phyloP scores from a whole-genome alignment of 805 yeast genomes.

The Dipodascopsis uninucleata region DNA sequence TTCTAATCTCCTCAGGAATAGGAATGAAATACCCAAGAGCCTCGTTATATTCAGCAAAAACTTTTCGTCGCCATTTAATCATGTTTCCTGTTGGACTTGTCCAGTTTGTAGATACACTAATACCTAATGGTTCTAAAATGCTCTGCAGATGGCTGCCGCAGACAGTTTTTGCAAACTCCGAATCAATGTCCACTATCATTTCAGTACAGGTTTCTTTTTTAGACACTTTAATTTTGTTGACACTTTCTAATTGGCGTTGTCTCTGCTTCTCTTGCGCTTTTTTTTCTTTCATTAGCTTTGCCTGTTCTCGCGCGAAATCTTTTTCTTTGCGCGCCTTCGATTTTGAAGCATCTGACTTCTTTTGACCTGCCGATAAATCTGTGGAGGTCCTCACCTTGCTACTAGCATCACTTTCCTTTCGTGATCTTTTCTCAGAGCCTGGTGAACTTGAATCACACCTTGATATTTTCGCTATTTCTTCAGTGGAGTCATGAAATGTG shows the following conservation, averaged over 20 bases:
- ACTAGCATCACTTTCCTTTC: too few species aligned
- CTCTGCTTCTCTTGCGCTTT: conserved; percentile 11
- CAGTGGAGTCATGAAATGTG: too few species aligned
- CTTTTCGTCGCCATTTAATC: conserved; percentile 26
- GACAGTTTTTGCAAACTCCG: conserved; percentile 6
- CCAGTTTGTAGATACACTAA: conserved; percentile 11
- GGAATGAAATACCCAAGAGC: conserved; percentile 22
- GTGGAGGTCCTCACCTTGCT: too few species aligned
- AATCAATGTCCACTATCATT: conserved; percentile 26
- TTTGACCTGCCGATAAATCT: too few species aligned
- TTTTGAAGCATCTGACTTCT: too few species aligned
- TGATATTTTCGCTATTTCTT: too few species aligned
- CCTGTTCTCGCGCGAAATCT: conserved; percentile 5
- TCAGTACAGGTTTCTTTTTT: conserved; percentile 17
- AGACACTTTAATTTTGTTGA: conserved; percentile 16
- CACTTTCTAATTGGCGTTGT: conserved; percentile 16
- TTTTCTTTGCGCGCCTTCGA: too few species aligned
- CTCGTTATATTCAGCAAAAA: conserved; percentile 11
- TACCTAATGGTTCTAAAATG: conserved; percentile 3
- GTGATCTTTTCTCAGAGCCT: too few species aligned
- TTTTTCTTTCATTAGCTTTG: conserved; percentile 12
- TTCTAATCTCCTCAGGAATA: conserved; percentile 21
- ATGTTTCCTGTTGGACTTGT: conserved; percentile 16
- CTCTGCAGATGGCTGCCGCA: conserved; percentile 13
- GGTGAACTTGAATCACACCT: too few species aligned